Percentiles rank a stretch among this genome's conserved stretches.
phyloP scores from a whole-genome alignment of 306 rosid genomes.

The Lathyrus aphaca region DNA sequence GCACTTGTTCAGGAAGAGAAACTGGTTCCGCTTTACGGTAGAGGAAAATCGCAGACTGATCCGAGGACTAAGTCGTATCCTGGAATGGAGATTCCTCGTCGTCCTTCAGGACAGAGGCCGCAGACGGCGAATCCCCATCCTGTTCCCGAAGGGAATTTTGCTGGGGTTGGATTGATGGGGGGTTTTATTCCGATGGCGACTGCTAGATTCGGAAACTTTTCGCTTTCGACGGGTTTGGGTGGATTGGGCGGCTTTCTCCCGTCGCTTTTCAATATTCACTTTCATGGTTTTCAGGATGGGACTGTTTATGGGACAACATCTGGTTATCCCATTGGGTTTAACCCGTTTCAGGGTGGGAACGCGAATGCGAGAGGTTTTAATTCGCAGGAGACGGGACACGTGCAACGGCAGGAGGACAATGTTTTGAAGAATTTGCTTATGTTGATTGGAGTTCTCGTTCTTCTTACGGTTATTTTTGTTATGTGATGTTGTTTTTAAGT shows the following conservation, averaged over 20 bases:
- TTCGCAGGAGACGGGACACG: conserved; percentile 52
- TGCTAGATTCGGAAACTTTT: conserved; percentile 81
- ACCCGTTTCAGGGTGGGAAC: conserved; percentile 70
- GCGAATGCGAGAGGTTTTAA: conserved; percentile 51
- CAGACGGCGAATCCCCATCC: conserved; percentile 56
- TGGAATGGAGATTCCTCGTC: conserved; percentile 73
- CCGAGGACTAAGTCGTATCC: conserved; percentile 80
- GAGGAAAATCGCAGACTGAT: conserved; percentile 77
- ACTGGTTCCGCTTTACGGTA: conserved; percentile 90
- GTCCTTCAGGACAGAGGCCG: conserved; percentile 87
- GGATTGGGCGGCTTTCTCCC: conserved; percentile 88
- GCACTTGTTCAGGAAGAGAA: conserved; percentile 76
- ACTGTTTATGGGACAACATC: conserved; percentile 88
- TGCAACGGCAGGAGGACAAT: conserved; percentile 69
- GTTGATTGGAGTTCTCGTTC: conserved; percentile 70
- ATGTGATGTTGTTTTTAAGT: conserved; percentile 42
- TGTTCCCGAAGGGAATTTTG: conserved; percentile 54
- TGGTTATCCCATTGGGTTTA: conserved; percentile 70
- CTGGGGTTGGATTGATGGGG: conserved; percentile 82
- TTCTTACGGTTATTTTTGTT: conserved; percentile 72
- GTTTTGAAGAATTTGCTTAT: conserved; percentile 77
- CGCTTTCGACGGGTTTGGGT: conserved; percentile 79
- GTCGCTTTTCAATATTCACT: conserved; percentile 73
- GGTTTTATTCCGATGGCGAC: conserved; percentile 84
- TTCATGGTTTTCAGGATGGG: conserved; percentile 82